Evolutionary conservation across 768 basidiomycete genomes (phyloP), one percentile per base, ranked within the genome.

Genomic region (Tricholoma furcatifolium): DNA sequence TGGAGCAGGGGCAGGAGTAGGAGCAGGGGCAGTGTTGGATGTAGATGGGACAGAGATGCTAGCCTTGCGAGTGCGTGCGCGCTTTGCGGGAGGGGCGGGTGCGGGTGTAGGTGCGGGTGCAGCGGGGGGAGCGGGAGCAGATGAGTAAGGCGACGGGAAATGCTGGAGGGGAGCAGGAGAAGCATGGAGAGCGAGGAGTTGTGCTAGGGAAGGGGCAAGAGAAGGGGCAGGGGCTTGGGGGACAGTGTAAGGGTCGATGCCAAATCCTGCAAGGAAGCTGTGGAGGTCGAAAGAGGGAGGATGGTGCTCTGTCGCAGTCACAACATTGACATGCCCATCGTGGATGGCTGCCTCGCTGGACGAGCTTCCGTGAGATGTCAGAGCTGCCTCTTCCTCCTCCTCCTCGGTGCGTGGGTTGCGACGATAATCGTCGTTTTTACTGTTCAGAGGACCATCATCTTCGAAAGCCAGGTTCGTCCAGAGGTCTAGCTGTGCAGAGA

Each of bases 391-490:
- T 1, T 51, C 50, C 24, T 81, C 77, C 12, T 77, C 74, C 14
- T 80, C 76, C 31, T 83, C 75, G 79, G 77, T 3, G 67, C 17
- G 63, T 66, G 21, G 68, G 62, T 68, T 69, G 54, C 62, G 66
- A 45, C 69, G 70, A 52, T 70, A 74, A 18, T 68, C 64, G 24
- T 69, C 63, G 52, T 64, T 62, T 38, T 66, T 67, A n/a, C 61
- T 34, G 32, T 58, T 61, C 40, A 76, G 60, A n/a, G 82, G 70
- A 17, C 78, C 75, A 42, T 91, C 91, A 62, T 91, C 88, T 54
- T 91, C 84, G 64, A 93, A 93, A 7, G 83, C 70, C 51, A 93
- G 76, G 68, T 89, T 85, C 12, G 88, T 87, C 92, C 92, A 93
- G 49, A 93, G 74, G 66, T 87, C 85, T 48, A 91, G 83, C 65